phyloP scores from a whole-genome alignment of 768 basidiomycete genomes.

The Neoboletus magnificus region DNA sequence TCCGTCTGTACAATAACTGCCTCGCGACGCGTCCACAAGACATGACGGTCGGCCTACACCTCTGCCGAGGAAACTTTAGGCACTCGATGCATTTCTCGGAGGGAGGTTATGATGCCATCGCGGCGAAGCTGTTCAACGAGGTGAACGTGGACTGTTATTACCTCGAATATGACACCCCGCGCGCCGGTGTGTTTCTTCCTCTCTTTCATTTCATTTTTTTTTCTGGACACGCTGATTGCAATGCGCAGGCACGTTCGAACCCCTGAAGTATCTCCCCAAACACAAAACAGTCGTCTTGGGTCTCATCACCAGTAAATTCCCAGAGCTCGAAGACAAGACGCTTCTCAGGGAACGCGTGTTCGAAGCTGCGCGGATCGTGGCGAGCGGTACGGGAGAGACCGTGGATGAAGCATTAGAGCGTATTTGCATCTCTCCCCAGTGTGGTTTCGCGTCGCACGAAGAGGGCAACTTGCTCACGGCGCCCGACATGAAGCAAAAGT shows the following conservation, averaged over 20 bases:
- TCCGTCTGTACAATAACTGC: conserved; percentile 39
- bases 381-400: conserved; percentile 36
- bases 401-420: conserved; percentile 37
- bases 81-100: conserved; percentile 40
- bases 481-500: conserved; percentile 34
- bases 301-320: conserved; percentile 43
- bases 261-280: conserved; percentile 29
- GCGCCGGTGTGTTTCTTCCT: conserved; percentile 34
- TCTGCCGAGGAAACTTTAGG: conserved; percentile 40
- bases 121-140: conserved; percentile 42
- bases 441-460: conserved; percentile 47
- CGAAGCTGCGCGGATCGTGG: conserved; percentile 42
- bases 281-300: conserved; percentile 43
- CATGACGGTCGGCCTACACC: conserved; percentile 41
- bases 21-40: conserved; percentile 37
- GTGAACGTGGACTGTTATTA: conserved; percentile 44
- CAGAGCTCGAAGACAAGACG: conserved; percentile 41
- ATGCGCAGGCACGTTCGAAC: conserved; percentile 29
- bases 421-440: conserved; percentile 48
- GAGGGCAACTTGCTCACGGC: conserved; percentile 41
- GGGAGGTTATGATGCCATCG: conserved; percentile 45
- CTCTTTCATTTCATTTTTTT: neutral
- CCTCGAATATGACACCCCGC: conserved; percentile 47
- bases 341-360: conserved; percentile 39
- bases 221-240: neutral